These are phyloP conservation scores for Neurospora sp. DNA, from an alignment of 495 filamentous ascomycete genomes.

Conservation along the genomic window DNA sequence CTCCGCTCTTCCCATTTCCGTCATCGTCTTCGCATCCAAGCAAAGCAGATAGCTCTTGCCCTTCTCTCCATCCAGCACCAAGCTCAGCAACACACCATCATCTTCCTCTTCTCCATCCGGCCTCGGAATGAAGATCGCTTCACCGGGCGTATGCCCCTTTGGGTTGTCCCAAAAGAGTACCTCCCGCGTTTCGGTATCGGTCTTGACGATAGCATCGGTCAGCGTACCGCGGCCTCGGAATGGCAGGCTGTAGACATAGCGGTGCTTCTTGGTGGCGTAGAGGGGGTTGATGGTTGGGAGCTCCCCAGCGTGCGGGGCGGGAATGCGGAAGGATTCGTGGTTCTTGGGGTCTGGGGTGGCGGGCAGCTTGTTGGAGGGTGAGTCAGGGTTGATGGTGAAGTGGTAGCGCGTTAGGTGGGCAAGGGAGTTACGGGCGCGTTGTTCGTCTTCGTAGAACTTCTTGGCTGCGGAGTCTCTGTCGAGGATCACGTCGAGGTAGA, in stretches of 20 bases:
- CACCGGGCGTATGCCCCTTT: conserved; percentile 58
- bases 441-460: conserved; percentile 20
- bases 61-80: conserved; percentile 55
- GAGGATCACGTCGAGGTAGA: conserved; percentile 52
- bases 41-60: conserved; percentile 60
- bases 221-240: conserved; percentile 50
- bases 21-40: conserved; percentile 54
- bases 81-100: conserved; percentile 60
- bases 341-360: background rate
- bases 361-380: background rate
- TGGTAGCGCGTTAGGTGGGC: conserved; percentile 35
- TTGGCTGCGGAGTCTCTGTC: conserved; percentile 19
- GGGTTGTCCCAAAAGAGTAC: conserved; percentile 40
- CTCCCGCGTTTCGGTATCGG: conserved; percentile 46
- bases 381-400: conserved; percentile 18
- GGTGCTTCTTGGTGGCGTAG: conserved; percentile 41
- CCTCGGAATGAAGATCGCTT: conserved; percentile 60
- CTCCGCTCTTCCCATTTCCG: conserved; percentile 56
- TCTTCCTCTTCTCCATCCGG: conserved; percentile 44
- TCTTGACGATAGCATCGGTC: conserved; percentile 58
- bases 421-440: conserved; percentile 24
- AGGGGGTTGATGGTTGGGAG: conserved; percentile 58
- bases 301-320: conserved; percentile 38
- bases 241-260: conserved; percentile 54
- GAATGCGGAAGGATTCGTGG: conserved; percentile 28